phyloP scores from a whole-genome alignment of 306 rosid genomes.

The Cucurbita moschata region DNA sequence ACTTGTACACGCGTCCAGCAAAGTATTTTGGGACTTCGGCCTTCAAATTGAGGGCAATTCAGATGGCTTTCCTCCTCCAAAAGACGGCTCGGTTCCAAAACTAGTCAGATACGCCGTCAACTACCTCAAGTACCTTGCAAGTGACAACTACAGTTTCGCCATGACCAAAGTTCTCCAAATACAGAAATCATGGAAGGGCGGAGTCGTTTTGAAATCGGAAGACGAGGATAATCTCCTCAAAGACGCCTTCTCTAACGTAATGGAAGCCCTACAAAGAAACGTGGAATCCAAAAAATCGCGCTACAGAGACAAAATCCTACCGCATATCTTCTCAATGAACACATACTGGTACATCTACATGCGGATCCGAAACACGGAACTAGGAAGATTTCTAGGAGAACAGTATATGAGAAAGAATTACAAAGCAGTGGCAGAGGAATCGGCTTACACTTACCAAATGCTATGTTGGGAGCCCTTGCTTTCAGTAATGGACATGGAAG shows the following conservation, averaged over 20 bases:
- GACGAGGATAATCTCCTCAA: constrained; percentile 30
- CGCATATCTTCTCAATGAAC: constrained; percentile 50
- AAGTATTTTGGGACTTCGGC: constrained; percentile 79
- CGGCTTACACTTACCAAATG: constrained; percentile 66
- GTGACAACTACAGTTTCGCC: constrained; percentile 31
- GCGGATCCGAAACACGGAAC: constrained; percentile 67
- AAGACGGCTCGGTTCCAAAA: constrained; percentile 73
- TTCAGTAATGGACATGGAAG: constrained; percentile 36
- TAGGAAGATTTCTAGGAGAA: constrained; percentile 58
- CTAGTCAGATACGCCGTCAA: constrained; percentile 62
- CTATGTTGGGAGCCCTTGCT: constrained; percentile 53
- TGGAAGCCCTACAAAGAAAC: constrained; percentile 77
- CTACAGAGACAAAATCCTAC: constrained; percentile 40
- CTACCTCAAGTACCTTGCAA: constrained; percentile 58
- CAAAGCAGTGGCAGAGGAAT: constrained; percentile 54
- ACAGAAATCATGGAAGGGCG: constrained; percentile 58
- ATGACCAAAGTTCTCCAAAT: constrained; percentile 63
- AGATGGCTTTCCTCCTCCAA: constrained; percentile 54
- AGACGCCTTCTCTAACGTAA: constrained; percentile 43
- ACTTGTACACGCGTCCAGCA: constrained; percentile 57
- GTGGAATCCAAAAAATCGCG: constrained; percentile 43
- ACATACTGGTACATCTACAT: constrained; percentile 87
- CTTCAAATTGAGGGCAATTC: constrained; percentile 63
- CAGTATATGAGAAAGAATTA: constrained; percentile 31
- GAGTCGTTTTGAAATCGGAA: constrained; percentile 21